phyloP scores from a whole-genome alignment of 2,329 filamentous ascomycete genomes.

The Hymenoscyphus linearis region DNA sequence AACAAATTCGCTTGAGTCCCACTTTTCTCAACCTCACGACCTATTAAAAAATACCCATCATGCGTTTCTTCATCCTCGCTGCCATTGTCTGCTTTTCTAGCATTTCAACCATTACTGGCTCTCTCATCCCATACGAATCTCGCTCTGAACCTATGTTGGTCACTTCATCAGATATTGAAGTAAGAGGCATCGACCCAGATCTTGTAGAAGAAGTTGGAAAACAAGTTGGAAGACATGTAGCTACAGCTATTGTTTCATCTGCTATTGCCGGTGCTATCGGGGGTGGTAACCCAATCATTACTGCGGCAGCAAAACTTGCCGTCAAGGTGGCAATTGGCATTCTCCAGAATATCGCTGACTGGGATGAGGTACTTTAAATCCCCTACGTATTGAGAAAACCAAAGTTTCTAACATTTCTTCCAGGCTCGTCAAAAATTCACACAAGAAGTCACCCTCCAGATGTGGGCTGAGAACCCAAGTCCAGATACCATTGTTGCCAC shows the following conservation, averaged over 20 bases:
- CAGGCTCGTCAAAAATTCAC: constrained; percentile 4
- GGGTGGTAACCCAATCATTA: neutral
- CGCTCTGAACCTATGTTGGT: neutral
- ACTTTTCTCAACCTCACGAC: neutral
- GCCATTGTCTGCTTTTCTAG: neutral
- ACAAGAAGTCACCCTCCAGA: neutral
- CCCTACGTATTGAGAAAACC: neutral
- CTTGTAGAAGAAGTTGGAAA: no score
- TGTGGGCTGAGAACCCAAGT: neutral
- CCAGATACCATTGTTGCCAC: neutral
- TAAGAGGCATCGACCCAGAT: neutral
- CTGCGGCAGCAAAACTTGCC: neutral
- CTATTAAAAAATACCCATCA: neutral
- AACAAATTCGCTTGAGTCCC: neutral
- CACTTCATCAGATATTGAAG: no score
- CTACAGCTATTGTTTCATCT: neutral
- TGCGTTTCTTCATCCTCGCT: constrained; percentile 1
- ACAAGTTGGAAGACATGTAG: neutral
- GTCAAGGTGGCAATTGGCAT: neutral
- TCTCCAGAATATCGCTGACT: neutral
- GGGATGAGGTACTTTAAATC: neutral
- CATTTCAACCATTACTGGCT: neutral
- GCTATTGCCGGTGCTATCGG: neutral
- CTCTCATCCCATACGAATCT: neutral
- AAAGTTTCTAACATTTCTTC: neutral